Base-by-base conservation (phyloP, 2,329 filamentous ascomycete genomes). In the Reticulascus tulasneorum region DNA sequence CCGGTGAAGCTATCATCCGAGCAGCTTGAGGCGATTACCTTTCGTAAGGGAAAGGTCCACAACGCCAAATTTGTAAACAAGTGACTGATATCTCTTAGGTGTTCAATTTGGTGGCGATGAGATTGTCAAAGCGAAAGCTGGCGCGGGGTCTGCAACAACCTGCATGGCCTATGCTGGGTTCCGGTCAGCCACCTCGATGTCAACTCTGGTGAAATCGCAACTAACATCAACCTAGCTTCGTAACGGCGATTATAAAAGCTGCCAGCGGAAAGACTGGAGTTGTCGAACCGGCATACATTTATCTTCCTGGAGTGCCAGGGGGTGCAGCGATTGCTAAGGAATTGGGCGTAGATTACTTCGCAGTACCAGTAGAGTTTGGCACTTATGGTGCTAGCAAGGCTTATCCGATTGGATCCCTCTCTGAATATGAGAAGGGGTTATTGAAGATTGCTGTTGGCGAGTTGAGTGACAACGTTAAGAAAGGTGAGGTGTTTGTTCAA, bases 41-140 rank as follows among this genome's bases (percentile, higher is more conserved):
- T 79, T 62, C 81, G 35, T 35, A 25, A 26, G 29, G 21, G 7
- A n/a, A 15, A 23, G 7, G 10, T 16, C 2, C 15, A 9, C 12
- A 2, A 7, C 11, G n/a, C n/a, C n/a, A n/a, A n/a, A 7, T 10
- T 19, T 7, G 4, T 2, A 13, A 7, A 1, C n/a, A 8, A 15
- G 3, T 3, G 4, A n/a, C 25, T 19, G 5, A 17, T 12, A 18
- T 17, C 26, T 7, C 7, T 2, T 17, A 47, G 42, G 82, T 58
- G 83, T 86, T 51, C 83, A 86, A 65, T 86, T 86, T 62, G 83
- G 83, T 63, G 83, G 83, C 73, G 82, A 86, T 57, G 86, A 90
- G 74, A 85, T 91, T 48, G 85, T 90, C 65, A 77, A 89, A 74
- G 86, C 85, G 61, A 90, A 90, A 79, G 83, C 84, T 54, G 85